Percentiles rank a stretch among this genome's conserved stretches.
These are phyloP conservation scores for Pilaira anomala DNA, from an alignment of 192 early-diverging fungal species.

Conservation along the genomic window DNA sequence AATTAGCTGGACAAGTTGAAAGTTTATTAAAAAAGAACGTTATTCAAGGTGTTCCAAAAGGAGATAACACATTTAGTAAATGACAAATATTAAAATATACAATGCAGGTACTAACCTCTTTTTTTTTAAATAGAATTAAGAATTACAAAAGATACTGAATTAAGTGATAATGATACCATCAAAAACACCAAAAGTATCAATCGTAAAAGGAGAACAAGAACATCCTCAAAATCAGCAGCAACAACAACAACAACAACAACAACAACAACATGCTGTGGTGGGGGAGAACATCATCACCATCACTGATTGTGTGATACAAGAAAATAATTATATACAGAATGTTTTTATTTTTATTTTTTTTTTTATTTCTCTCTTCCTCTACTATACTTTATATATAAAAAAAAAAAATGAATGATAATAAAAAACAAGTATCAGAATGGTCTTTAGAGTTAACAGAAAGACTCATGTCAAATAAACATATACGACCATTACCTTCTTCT, in stretches of 20 bases:
- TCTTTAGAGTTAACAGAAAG: constrained; percentile 4
- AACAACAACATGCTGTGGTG: constrained; percentile 20
- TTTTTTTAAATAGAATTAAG: constrained; percentile 19
- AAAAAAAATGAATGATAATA: too few relatives aligned
- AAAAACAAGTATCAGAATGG: constrained; percentile 9
- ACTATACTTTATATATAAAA: too few relatives aligned
- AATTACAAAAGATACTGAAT: constrained; percentile 33
- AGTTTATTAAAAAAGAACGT: constrained; percentile 28
- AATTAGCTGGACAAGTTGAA: constrained; percentile 27
- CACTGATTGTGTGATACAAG: not conserved
- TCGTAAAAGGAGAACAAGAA: constrained; percentile 17
- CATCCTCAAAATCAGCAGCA: not conserved
- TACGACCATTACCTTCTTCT: not conserved
- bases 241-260: too few relatives aligned
- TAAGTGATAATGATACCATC: constrained; percentile 37
- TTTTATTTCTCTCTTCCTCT: too few relatives aligned
- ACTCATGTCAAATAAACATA: not conserved
- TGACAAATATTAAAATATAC: not conserved
- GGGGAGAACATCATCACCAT: too few relatives aligned
- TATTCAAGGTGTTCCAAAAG: constrained; percentile 25
- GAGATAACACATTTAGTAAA: constrained; percentile 20
- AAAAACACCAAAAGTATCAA: constrained; percentile 29
- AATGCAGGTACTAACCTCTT: not conserved
- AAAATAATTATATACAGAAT: too few relatives aligned
- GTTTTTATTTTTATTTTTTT: too few relatives aligned